phyloP scores from a whole-genome alignment of 2,329 filamentous ascomycete genomes.

The Verticillium zaregamsianum region DNA sequence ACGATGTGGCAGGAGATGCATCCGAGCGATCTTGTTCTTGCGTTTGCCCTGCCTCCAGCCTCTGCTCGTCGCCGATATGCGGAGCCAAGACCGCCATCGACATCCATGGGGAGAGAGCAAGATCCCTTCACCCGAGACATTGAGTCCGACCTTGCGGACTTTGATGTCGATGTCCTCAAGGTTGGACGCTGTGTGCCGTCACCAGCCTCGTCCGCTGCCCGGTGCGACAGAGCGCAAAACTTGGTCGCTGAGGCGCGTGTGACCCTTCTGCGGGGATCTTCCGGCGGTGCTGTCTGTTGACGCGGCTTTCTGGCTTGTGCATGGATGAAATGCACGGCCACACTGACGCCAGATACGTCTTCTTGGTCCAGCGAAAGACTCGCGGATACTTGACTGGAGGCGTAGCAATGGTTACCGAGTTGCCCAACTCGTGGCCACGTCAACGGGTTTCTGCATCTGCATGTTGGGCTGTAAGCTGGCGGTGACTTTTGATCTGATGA shows the following conservation, averaged over 20 bases:
- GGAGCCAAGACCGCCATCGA: neutral
- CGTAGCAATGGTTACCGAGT: neutral
- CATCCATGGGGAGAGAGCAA: neutral
- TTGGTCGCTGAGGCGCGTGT: neutral
- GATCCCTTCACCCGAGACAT: neutral
- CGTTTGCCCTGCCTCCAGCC: neutral
- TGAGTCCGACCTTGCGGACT: neutral
- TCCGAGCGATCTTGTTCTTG: neutral
- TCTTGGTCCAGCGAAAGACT: neutral
- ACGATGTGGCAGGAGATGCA: neutral
- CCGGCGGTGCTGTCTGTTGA: neutral
- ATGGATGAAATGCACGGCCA: neutral
- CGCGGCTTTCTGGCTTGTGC: neutral
- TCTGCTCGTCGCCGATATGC: neutral
- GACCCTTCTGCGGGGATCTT: neutral
- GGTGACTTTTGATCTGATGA: neutral
- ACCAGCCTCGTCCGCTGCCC: neutral
- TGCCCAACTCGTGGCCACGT: neutral
- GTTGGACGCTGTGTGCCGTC: neutral
- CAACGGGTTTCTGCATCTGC: neutral
- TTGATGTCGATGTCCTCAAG: neutral
- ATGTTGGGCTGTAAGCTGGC: neutral
- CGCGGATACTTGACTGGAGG: neutral
- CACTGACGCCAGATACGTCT: neutral
- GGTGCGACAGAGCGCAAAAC: neutral